Percentiles rank a stretch among this genome's conserved stretches.
These are phyloP conservation scores for Mucor mucedo DNA, from an alignment of 371 early-diverging fungal genomes.

Conservation along the genomic window DNA sequence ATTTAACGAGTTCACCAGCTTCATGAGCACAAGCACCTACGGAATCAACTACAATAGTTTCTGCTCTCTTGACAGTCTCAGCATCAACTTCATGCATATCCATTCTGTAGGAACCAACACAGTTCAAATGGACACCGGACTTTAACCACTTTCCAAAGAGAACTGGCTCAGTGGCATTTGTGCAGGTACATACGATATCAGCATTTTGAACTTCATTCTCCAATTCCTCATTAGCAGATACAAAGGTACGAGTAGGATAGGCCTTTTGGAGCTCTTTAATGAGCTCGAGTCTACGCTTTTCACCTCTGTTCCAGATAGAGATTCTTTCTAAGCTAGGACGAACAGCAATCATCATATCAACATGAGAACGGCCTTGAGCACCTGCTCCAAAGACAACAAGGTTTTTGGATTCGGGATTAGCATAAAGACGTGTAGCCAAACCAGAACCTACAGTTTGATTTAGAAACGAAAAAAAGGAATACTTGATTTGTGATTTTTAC, in stretches of 20 bases:
- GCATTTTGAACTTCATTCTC: constrained; percentile 49
- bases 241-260: constrained; percentile 35
- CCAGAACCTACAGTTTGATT: constrained; percentile 49
- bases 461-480: too few relatives aligned
- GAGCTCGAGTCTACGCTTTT: constrained; percentile 45
- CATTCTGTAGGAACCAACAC: constrained; percentile 64
- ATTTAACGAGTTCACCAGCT: constrained; percentile 63
- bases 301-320: constrained; percentile 59
- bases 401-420: constrained; percentile 36
- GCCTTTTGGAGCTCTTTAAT: constrained; percentile 37
- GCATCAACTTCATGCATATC: constrained; percentile 69
- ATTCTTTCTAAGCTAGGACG: constrained; percentile 47
- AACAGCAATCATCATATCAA: constrained; percentile 59
- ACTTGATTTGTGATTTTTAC: constrained; percentile 18
- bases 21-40: constrained; percentile 54
- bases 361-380: constrained; percentile 63
- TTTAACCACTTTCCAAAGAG: constrained; percentile 59
- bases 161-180: constrained; percentile 55
- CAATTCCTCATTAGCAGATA: constrained; percentile 40
- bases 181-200: constrained; percentile 67
- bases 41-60: constrained; percentile 58
- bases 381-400: constrained; percentile 67
- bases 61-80: constrained; percentile 43
- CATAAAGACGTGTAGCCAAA: constrained; percentile 55
- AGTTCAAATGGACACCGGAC: constrained; percentile 59